Conservation (phyloP, 1,139 yeast species). For the Nematodospora anomalae region DNA sequence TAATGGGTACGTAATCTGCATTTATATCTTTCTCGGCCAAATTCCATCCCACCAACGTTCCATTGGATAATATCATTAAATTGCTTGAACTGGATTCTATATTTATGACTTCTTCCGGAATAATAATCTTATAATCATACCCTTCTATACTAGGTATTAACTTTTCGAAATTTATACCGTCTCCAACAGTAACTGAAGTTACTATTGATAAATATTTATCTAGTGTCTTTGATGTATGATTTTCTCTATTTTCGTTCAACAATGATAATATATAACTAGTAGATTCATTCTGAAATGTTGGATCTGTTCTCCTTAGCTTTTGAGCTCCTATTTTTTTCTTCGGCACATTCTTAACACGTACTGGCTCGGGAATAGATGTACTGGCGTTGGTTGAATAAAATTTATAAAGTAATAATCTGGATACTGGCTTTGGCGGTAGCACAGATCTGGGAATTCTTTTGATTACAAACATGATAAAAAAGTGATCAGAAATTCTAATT, state of each 20-base stretch:
- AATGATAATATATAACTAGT: conserved; percentile 28
- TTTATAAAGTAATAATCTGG: neutral
- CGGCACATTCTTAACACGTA: conserved; percentile 9
- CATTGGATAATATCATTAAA: conserved; percentile 65
- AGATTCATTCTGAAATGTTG: conserved; percentile 21
- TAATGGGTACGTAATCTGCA: conserved; percentile 49
- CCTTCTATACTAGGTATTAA: conserved; percentile 34
- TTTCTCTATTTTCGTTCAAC: conserved; percentile 24
- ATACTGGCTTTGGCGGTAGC: neutral
- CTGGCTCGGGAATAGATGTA: neutral
- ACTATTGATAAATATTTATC: conserved; percentile 32
- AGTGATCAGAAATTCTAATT: too few relatives aligned
- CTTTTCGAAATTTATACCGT: conserved; percentile 56
- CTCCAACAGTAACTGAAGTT: conserved; percentile 71
- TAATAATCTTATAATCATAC: conserved; percentile 42
- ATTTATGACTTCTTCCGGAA: conserved; percentile 71
- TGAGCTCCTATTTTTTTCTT: conserved; percentile 28
- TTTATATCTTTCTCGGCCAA: conserved; percentile 53
- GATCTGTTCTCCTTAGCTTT: conserved; percentile 29
- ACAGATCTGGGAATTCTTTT: neutral
- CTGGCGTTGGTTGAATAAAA: neutral
- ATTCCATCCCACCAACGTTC: conserved; percentile 84
- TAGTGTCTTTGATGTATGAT: conserved; percentile 22
- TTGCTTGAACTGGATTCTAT: conserved; percentile 38
- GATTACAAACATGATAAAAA: neutral